Conservation (phyloP, 805 yeast species). For the Wickerhamomyces tratensis region DNA sequence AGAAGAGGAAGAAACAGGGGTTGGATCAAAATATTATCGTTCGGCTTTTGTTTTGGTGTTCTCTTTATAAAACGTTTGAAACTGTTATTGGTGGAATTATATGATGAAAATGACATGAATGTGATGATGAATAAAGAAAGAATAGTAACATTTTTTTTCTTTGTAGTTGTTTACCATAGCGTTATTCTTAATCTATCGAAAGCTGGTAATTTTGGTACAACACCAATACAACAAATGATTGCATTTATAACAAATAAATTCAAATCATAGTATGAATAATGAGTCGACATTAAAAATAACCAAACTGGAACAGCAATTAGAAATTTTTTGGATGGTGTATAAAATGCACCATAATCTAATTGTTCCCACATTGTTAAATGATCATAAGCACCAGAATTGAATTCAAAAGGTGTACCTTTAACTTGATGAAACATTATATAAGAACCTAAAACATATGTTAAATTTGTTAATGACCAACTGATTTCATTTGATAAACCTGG, state of each 20-base stretch:
- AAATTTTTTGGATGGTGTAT: conserved; percentile 93
- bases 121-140: no score
- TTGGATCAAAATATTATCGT: no score
- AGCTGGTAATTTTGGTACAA: conserved; percentile 83
- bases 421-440: conserved; percentile 95
- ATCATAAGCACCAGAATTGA: conserved; percentile 94
- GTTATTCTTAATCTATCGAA: conserved; percentile 67
- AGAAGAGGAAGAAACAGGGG: no score
- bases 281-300: conserved; percentile 78
- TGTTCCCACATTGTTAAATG: conserved; percentile 99
- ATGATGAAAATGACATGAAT: no score
- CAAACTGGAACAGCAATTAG: conserved; percentile 88
- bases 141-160: no score
- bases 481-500: conserved; percentile 77
- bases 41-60: no score
- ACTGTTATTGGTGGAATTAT: no score
- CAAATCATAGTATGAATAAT: conserved; percentile 79
- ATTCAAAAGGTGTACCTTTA: conserved; percentile 96
- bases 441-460: conserved; percentile 82
- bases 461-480: conserved; percentile 90
- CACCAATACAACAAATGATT: conserved; percentile 75
- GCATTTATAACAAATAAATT: conserved; percentile 65
- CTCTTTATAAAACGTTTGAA: no score
- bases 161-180: conserved; percentile 2
- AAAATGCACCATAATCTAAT: conserved; percentile 88